Evolutionary conservation across 2,329 filamentous ascomycete genomes (phyloP).

Genomic region (Trichothecium sympodiale): DNA sequence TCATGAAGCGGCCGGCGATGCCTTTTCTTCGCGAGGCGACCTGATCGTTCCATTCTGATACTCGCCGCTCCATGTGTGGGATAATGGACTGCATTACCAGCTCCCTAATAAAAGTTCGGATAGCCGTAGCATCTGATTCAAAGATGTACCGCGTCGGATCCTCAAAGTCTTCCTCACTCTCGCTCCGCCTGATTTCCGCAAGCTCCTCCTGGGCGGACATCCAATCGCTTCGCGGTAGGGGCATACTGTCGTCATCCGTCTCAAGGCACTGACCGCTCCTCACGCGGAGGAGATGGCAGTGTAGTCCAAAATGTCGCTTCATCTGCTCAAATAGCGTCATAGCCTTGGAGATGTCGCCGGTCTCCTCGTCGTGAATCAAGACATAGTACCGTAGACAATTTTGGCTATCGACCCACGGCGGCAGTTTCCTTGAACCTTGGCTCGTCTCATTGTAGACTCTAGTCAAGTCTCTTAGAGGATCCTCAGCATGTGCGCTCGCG

Average conservation of each 20-base stretch:
- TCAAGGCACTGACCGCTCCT: slow-evolving; percentile 76
- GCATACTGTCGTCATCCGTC: slow-evolving; percentile 83
- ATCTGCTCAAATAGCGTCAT: slow-evolving; percentile 92
- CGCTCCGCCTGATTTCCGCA: slow-evolving; percentile 56
- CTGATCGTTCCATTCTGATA: slow-evolving; percentile 93
- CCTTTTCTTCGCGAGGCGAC: slow-evolving; percentile 84
- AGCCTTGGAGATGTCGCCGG: slow-evolving; percentile 82
- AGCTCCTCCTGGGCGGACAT: slow-evolving; percentile 79
- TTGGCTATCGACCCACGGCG: slow-evolving; percentile 80
- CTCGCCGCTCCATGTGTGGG: slow-evolving; percentile 88
- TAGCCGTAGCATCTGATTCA: slow-evolving; percentile 81
- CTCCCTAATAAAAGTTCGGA: slow-evolving; percentile 83
- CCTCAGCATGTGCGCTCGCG: slow-evolving; percentile 77
- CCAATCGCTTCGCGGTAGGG: slow-evolving; percentile 77
- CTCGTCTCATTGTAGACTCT: slow-evolving; percentile 79
- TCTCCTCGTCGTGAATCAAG: slow-evolving; percentile 90
- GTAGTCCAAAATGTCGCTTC: slow-evolving; percentile 95
- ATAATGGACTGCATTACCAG: slow-evolving; percentile 92
- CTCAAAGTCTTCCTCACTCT: slow-evolving; percentile 57
- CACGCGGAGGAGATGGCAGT: slow-evolving; percentile 84
- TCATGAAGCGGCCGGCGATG: slow-evolving; percentile 87
- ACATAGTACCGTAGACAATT: slow-evolving; percentile 87
- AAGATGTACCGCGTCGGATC: slow-evolving; percentile 72
- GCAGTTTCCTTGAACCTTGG: slow-evolving; percentile 60
- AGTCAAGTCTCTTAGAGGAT: slow-evolving; percentile 78